phyloP scores from a whole-genome alignment of 78 protist species.

The Bigelowiella natans region DNA sequence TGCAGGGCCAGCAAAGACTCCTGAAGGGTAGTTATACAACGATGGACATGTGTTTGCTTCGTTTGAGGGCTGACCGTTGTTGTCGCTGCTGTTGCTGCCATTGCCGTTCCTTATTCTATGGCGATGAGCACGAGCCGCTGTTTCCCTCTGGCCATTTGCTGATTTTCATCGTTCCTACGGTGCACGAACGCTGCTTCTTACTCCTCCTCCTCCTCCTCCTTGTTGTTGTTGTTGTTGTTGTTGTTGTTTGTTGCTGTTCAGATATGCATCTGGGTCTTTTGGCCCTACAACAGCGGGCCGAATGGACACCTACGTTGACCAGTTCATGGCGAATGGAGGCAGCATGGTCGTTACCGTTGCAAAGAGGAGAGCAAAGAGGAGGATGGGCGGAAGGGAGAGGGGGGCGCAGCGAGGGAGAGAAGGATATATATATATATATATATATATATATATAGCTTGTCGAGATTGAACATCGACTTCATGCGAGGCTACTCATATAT shows the following conservation, averaged over 20 bases:
- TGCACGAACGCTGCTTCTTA: neutral
- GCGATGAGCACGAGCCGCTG: neutral
- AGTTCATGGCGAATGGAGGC: conserved; percentile 40
- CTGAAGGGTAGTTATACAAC: too few relatives aligned
- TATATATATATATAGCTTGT: neutral
- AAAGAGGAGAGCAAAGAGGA: too few relatives aligned
- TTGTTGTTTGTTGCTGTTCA: too few relatives aligned
- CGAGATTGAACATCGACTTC: too few relatives aligned
- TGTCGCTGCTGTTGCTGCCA: neutral
- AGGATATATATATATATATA: neutral
- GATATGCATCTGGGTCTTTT: conserved; percentile 58
- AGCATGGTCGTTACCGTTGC: conserved; percentile 6
- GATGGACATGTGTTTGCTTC: neutral
- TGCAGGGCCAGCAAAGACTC: neutral
- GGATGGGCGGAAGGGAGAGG: too few relatives aligned
- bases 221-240: neutral
- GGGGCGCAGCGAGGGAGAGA: too few relatives aligned
- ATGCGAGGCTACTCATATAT: too few relatives aligned
- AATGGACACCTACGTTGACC: conserved; percentile 64
- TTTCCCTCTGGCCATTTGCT: neutral
- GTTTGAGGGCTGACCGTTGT: neutral
- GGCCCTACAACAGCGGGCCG: conserved; percentile 77
- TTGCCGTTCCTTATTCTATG: neutral
- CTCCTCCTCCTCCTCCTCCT: neutral
- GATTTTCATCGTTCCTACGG: neutral